Evolutionary conservation across 2,329 filamentous ascomycete genomes (phyloP), one percentile per base, ranked within the genome.

Genomic region (Sporothrix pseudoabietina): DNA sequence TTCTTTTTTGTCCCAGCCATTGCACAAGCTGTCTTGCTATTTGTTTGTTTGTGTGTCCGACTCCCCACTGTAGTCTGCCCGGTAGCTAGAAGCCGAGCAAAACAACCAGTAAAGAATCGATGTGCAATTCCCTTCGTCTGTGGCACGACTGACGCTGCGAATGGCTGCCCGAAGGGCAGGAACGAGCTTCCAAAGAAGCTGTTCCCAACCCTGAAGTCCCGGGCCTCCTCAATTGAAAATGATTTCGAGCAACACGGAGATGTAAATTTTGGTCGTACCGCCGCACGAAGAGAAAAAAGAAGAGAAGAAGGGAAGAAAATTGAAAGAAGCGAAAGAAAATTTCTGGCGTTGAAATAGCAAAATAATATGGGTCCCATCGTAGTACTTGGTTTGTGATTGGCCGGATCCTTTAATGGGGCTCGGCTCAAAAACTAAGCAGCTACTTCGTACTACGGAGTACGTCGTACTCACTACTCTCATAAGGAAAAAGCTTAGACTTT

Each of bases 101-200:
- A 81, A 83, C 78, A 79, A 78, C 78, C 78, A 84, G 81, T 85
- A 85, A 49, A 57, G 55, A 84, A 86, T 84, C 85, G 83, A 85
- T 82, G 85, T 93, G 91, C 91, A 94, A 95, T 95, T 92, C 86
- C 87, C 83, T 84, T 91, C 83, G 80, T 93, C 92, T 94, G 88
- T 87, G 90, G 89, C 90, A 88, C 87, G 89, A 91, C 88, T 90
- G 92, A 94, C 92, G 90, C 91, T 89, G 78, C 82, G 83, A 83
- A 79, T 79, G 85, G 87, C 85, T 85, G 86, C 89, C 78, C 80
- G 61, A 81, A 57, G 61, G 81, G 79, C 76, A 79, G 80, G 79
- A 77, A 80, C 63, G 52, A 47, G 35, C 59, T 66, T 26, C 61
- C 61, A 12, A 80, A 84, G 84, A 77, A 80, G 65, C 80, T 10